Conservation (phyloP, 2,329 filamentous ascomycete genomes). For the Neophaeococcomyces aloes region DNA sequence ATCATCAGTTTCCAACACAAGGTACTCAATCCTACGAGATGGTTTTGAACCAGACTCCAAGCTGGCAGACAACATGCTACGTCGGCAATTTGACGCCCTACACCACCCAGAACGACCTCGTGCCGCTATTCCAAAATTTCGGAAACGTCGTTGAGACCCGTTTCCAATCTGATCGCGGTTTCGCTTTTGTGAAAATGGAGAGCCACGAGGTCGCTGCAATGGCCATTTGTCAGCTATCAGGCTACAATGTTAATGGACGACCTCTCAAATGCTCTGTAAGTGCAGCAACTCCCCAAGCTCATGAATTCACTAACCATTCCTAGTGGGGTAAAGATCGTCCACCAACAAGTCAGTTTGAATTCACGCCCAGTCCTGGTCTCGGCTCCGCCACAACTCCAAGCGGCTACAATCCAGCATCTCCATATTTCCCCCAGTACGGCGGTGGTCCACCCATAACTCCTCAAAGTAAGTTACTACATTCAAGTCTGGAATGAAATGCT, state of each 20-base stretch:
- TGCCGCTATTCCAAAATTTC: conserved; percentile 98
- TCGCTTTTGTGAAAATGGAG: conserved; percentile 99
- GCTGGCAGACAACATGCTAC: conserved; percentile 97
- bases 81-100: conserved; percentile 97
- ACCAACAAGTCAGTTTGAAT: conserved; percentile 71
- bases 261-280: conserved; percentile 97
- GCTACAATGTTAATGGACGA: conserved; percentile 94
- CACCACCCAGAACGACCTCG: conserved; percentile 88
- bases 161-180: conserved; percentile 94
- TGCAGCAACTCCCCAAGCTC: conserved; percentile 23
- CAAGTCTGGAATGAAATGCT: background rate
- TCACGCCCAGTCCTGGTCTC: conserved; percentile 66
- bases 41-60: conserved; percentile 86
- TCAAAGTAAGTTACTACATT: conserved; percentile 34
- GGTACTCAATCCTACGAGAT: conserved; percentile 97
- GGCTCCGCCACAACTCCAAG: conserved; percentile 56
- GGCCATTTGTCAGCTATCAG: conserved; percentile 95
- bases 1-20: conserved; percentile 95
- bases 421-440: conserved; percentile 89
- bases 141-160: conserved; percentile 94
- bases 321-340: conserved; percentile 99
- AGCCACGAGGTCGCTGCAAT: conserved; percentile 95
- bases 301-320: conserved; percentile 25
- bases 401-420: conserved; percentile 63
- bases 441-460: conserved; percentile 57